Conservation (phyloP, 192 early-diverging fungal species). For the Linnemannia schmuckeri region DNA sequence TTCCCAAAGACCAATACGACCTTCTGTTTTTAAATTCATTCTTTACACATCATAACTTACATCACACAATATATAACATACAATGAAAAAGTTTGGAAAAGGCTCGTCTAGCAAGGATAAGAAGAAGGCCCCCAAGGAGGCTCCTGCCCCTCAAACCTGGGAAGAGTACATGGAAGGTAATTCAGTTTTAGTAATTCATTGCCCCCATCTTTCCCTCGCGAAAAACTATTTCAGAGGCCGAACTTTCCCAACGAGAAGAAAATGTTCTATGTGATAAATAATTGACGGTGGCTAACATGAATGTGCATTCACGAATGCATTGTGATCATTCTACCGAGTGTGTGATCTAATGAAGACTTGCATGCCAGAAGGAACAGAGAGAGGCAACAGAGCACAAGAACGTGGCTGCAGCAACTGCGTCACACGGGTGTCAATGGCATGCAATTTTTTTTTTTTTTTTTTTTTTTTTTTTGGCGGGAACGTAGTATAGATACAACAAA, state of each 20-base stretch:
- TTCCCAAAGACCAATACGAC: not conserved
- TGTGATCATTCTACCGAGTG: not conserved
- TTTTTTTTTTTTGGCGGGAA: conserved; percentile 17
- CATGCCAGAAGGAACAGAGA: not conserved
- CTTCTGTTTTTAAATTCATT: not conserved
- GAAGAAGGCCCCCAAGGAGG: conserved; percentile 55
- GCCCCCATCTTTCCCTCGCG: not conserved
- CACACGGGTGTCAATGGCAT: not conserved
- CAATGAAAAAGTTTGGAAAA: conserved; percentile 37
- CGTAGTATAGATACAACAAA: not conserved
- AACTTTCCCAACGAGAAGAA: too few species aligned
- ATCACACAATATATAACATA: not conserved
- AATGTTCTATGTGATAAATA: not conserved
- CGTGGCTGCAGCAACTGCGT: not conserved
- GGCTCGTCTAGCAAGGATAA: conserved; percentile 45
- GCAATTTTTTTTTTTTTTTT: not conserved
- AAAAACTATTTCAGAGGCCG: not conserved
- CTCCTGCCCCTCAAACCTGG: conserved; percentile 61
- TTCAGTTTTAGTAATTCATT: not conserved
- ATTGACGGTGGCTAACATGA: not conserved
- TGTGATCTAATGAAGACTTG: not conserved
- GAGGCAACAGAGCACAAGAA: too few species aligned
- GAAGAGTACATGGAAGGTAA: conserved; percentile 71
- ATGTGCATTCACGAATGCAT: not conserved
- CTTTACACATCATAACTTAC: not conserved